phyloP scores from a whole-genome alignment of 257 asterid species.

The Solanum lignicaule region DNA sequence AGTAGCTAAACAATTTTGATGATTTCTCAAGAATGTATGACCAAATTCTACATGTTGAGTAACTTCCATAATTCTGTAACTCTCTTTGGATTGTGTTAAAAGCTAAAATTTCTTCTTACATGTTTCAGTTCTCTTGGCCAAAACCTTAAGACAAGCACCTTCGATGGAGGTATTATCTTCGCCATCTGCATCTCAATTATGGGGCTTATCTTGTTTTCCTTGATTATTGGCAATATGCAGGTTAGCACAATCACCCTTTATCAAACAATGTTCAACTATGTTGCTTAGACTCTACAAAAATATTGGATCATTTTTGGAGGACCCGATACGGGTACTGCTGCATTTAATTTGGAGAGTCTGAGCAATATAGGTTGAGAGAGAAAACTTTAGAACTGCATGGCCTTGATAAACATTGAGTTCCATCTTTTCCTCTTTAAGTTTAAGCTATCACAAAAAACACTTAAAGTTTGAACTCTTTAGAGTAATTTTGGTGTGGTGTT shows the following conservation, averaged over 20 bases:
- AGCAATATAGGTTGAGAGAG: neutral
- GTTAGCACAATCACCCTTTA: neutral
- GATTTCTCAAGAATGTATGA: neutral
- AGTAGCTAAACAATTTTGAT: neutral
- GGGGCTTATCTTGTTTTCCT: constrained; percentile 6
- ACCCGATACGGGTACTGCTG: neutral
- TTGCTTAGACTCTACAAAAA: neutral
- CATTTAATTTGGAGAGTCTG: neutral
- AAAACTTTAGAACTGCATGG: neutral
- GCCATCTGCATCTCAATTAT: constrained; percentile 17
- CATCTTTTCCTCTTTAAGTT: neutral
- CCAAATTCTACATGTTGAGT: neutral
- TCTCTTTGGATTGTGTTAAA: neutral
- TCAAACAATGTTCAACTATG: neutral
- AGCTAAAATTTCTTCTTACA: neutral
- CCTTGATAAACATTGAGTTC: neutral
- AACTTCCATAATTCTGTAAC: neutral
- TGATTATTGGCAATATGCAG: constrained; percentile 1
- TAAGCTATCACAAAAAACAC: neutral
- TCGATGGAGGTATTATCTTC: constrained; percentile 14
- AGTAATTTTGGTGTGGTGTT: neutral
- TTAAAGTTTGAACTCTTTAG: neutral
- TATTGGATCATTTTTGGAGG: neutral
- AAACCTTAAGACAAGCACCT: constrained; percentile 21
- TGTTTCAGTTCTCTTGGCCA: constrained; percentile 28